Conservation (phyloP, 257 asterid genomes). For the Parsonsia alboflavescens region DNA sequence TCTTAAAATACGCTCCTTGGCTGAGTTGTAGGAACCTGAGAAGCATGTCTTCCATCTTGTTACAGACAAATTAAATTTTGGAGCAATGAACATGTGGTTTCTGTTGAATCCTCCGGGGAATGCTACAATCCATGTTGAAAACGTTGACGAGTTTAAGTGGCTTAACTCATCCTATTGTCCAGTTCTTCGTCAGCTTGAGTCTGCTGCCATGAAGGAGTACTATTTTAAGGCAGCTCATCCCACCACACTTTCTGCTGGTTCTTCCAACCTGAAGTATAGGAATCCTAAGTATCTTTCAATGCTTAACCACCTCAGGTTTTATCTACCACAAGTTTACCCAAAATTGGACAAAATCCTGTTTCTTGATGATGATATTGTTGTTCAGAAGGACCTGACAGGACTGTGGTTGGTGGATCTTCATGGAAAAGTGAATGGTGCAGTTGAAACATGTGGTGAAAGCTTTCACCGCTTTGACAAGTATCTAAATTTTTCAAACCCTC, state of each 20-base stretch:
- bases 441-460: slow-evolving; percentile 97
- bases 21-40: slow-evolving; percentile 76
- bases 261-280: slow-evolving; percentile 92
- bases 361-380: slow-evolving; percentile 97
- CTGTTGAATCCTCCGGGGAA: slow-evolving; percentile 95
- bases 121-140: slow-evolving; percentile 95
- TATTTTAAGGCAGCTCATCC: slow-evolving; percentile 98
- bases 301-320: slow-evolving; percentile 96
- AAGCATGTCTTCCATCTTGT: slow-evolving; percentile 97
- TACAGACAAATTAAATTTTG: slow-evolving; percentile 94
- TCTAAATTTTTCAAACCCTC: slow-evolving; percentile 93
- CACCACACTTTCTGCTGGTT: slow-evolving; percentile 77
- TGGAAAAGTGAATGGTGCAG: slow-evolving; percentile 97
- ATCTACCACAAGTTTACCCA: slow-evolving; percentile 94
- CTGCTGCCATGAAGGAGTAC: slow-evolving; percentile 97
- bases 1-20: slow-evolving; percentile 7
- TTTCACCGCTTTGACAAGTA: slow-evolving; percentile 96
- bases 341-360: slow-evolving; percentile 90
- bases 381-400: slow-evolving; percentile 95
- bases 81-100: slow-evolving; percentile 99
- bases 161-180: slow-evolving; percentile 95
- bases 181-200: slow-evolving; percentile 79
- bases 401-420: slow-evolving; percentile 80
- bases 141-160: slow-evolving; percentile 96
- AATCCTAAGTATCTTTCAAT: slow-evolving; percentile 97